Base-by-base conservation (phyloP, 2,329 filamentous ascomycete species). In the Colletotrichum sp. region DNA sequence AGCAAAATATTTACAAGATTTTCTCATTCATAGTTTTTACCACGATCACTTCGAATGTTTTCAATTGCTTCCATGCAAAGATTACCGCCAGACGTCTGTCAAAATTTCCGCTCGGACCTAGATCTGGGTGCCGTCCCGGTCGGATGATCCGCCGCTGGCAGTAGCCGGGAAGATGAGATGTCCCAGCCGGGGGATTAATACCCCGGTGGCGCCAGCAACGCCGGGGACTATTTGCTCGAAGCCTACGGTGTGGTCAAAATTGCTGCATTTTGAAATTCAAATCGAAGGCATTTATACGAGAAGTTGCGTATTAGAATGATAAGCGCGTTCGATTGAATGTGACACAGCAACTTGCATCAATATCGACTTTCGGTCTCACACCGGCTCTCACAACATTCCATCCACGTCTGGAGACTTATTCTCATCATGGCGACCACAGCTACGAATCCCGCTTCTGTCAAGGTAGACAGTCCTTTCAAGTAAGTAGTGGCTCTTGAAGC, bases 1-100 rank as follows among this genome's bases (percentile, higher is more conserved):
- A 1, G 26, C 22, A 57, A 57, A 57, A 57, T 24, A 7, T 13
- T 0, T 1, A 0, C 22, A 22, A 13, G 0, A 1, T 18, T 18
- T 0, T 0, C 55, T 59, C 24, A 59, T 18, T 59, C 55, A 59
- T 22, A 15, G 13, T 10, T 28, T 26, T 0, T 26, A 26, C 1
- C 55, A 59, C 0, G 5, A 24, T 59, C 26, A 18, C 1, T 28
- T 28, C 26, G 22, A 59, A 24, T 18, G 0, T 59, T 18, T 59
- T 28, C 1, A 59, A 28, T 18, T 28, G 55, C 16, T 0, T 24
- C 13, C 26, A 24, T 16, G 24, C 24, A 24, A 24, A 24, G 4
- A 24, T 4, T 24, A 24, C 24, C 24, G 24, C 24, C 24, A 24
- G 24, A 24, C 28, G 8, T 30, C 28, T 30, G 8, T 30, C 28